Evolutionary conservation across 2,329 filamentous ascomycete species (phyloP), one percentile per base, ranked within the genome.

Genomic region (Cladophialophora exuberans): DNA sequence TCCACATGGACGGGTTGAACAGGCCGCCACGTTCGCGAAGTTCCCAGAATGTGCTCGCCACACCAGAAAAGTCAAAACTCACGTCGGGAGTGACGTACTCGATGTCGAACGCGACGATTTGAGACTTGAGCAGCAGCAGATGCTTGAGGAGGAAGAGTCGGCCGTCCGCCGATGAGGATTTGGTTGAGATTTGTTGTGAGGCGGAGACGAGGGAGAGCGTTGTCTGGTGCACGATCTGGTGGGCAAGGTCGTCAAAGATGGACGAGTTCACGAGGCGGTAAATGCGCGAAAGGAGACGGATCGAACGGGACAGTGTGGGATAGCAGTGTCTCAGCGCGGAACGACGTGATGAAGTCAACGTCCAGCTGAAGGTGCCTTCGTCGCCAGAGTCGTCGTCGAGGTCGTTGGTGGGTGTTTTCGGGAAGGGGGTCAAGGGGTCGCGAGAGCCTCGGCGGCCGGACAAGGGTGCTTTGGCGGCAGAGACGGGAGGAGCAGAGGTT

Each of bases 81-180:
- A 87, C 76, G 59, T 87, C 84, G 3, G 84, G 83, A 2, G 82
- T 81, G 17, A 86, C 82, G 64, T 82, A 87, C 67, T 87, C 92
- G 62, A 99, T 97, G 73, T 99, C 94, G 59, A 99, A 91, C 7
- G 92, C 92, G 22, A 99, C 86, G 47, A 99, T 88, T 69, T 97
- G 90, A 69, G 97, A 95, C 72, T 97, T 97, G 47, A 99, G 83
- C 45, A 97, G 87, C 45, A 99, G 86, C 1, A 99, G 81, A 69
- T 99, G 96, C 65, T 93, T 94, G 65, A 99, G 87, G 67, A 97
- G 86, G 73, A 99, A 99, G 3, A 99, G 81, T 63, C 96, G 89
- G 0, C 88, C 83, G 68, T 97, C 91, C 1, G 83, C 80, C 69
- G 76, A 76, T n/a, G 72, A 71, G 6, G 61, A 61, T 33, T 53